Evolutionary conservation across 106 monocot genomes (phyloP).

Genomic region (Platanthera guangdongensis): DNA sequence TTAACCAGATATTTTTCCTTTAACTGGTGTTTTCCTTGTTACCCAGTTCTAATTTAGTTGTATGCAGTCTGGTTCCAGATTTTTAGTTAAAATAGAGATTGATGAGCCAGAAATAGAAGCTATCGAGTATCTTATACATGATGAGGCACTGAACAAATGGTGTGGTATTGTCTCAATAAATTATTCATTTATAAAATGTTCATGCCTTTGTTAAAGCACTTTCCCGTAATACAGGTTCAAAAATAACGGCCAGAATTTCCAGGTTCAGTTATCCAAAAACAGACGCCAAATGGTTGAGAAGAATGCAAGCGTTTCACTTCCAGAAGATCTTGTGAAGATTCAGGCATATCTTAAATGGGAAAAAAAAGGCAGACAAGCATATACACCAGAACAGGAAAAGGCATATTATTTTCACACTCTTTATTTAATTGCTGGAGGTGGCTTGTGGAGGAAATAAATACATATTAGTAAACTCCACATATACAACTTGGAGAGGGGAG

Average conservation of each 20-base stretch:
- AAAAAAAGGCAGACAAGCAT: slow-evolving; percentile 70
- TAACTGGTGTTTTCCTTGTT: neutral
- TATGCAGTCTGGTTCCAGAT: slow-evolving; percentile 57
- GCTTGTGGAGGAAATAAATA: too few relatives aligned
- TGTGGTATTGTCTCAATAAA: slow-evolving; percentile 16
- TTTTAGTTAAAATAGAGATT: slow-evolving; percentile 62
- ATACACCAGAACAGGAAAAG: slow-evolving; percentile 79
- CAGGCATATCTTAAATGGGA: slow-evolving; percentile 95
- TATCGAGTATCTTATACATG: slow-evolving; percentile 80
- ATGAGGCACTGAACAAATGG: slow-evolving; percentile 79
- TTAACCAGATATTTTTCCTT: too few relatives aligned
- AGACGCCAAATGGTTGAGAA: slow-evolving; percentile 5
- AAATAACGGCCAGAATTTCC: slow-evolving; percentile 86
- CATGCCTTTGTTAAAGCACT: neutral
- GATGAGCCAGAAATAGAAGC: slow-evolving; percentile 74
- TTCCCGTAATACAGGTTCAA: slow-evolving; percentile 50
- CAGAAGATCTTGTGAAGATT: slow-evolving; percentile 91
- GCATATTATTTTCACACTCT: slow-evolving; percentile 16
- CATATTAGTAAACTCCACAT: neutral
- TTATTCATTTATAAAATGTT: neutral
- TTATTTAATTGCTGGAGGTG: neutral
- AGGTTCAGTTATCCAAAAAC: slow-evolving; percentile 23
- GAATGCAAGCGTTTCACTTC: slow-evolving; percentile 28
- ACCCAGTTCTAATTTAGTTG: neutral
- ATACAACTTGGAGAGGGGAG: neutral